Percentiles rank a stretch among this genome's conserved stretches.
Evolutionary conservation across 2,329 filamentous ascomycete species (phyloP).

Genomic region (Leptographium procerum): DNA sequence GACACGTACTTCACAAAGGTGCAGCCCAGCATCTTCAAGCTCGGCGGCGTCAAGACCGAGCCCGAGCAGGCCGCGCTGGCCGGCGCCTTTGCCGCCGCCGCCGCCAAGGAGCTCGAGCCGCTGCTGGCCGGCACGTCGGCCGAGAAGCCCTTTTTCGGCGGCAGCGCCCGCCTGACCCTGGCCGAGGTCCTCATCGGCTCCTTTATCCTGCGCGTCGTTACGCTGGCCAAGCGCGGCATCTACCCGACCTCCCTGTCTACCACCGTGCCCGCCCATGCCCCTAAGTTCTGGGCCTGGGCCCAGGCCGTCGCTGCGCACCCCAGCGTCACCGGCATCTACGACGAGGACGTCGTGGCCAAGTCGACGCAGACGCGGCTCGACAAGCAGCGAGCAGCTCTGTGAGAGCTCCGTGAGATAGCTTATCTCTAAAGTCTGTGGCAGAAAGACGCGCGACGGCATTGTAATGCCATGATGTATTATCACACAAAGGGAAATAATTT

Average conservation of each 20-base stretch:
- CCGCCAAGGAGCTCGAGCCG: conserved; percentile 64
- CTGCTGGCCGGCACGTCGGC: conserved; percentile 35
- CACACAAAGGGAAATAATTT: no score
- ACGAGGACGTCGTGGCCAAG: conserved; percentile 37
- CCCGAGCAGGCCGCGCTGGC: conserved; percentile 37
- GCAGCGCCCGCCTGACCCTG: conserved; percentile 52
- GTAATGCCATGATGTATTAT: no score
- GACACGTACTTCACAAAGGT: conserved; percentile 23
- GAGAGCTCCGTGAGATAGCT: no score
- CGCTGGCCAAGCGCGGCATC: conserved; percentile 41
- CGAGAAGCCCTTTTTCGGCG: conserved; percentile 49
- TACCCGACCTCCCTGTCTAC: conserved; percentile 25
- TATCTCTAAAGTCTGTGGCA: no score
- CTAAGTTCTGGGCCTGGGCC: conserved; percentile 58
- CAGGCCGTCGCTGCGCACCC: conserved; percentile 46
- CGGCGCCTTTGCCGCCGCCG: conserved; percentile 38
- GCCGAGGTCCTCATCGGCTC: conserved; percentile 63
- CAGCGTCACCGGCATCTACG: conserved; percentile 53
- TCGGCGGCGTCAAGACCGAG: conserved; percentile 32
- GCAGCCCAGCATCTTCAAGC: conserved; percentile 31
- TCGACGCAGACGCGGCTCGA: conserved; percentile 10
- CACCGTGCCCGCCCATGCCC: conserved; percentile 37
- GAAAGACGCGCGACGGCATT: no score
- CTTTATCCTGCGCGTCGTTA: conserved; percentile 52
- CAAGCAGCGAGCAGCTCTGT: conserved; percentile 10